Evolutionary conservation across 805 yeast species (phyloP).

Genomic region (Wickerhamomyces pijperi): DNA sequence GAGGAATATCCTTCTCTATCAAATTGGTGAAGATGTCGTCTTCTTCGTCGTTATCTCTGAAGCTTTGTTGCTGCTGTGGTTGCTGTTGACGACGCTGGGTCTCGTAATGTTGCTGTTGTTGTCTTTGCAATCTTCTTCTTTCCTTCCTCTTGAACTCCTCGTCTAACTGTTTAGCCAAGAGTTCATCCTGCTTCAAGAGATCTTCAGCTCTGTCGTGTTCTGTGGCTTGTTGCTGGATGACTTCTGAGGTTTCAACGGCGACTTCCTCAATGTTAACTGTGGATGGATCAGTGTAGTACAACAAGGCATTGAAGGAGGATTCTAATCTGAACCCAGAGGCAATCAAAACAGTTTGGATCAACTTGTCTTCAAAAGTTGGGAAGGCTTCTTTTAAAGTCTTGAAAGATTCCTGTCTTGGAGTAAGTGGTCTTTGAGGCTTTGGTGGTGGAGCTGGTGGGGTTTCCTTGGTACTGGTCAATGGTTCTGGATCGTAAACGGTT

Average conservation of each 20-base stretch:
- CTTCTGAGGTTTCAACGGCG: slow-evolving; percentile 18
- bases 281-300: slow-evolving; percentile 67
- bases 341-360: slow-evolving; percentile 67
- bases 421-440: slow-evolving; percentile 48
- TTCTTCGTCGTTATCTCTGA: slow-evolving; percentile 11
- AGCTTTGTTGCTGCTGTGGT: no score
- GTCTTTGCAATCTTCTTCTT: slow-evolving; percentile 18
- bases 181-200: slow-evolving; percentile 56
- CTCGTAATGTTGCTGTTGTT: slow-evolving; percentile 17
- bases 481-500: background rate
- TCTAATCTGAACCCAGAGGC: slow-evolving; percentile 78
- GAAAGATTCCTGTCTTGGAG: slow-evolving; percentile 43
- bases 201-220: slow-evolving; percentile 22
- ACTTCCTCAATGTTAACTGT: slow-evolving; percentile 35
- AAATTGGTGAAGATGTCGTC: slow-evolving; percentile 44
- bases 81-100: slow-evolving; percentile 5
- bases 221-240: slow-evolving; percentile 20
- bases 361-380: slow-evolving; percentile 63
- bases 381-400: slow-evolving; percentile 74
- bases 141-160: slow-evolving; percentile 36
- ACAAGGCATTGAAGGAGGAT: slow-evolving; percentile 79
- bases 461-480: slow-evolving; percentile 1
- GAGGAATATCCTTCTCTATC: slow-evolving; percentile 43
- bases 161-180: slow-evolving; percentile 71
- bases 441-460: slow-evolving; percentile 27